Base-by-base conservation (phyloP, 176 grass and related monocot genomes). In the Tuctoria greenei region DNA sequence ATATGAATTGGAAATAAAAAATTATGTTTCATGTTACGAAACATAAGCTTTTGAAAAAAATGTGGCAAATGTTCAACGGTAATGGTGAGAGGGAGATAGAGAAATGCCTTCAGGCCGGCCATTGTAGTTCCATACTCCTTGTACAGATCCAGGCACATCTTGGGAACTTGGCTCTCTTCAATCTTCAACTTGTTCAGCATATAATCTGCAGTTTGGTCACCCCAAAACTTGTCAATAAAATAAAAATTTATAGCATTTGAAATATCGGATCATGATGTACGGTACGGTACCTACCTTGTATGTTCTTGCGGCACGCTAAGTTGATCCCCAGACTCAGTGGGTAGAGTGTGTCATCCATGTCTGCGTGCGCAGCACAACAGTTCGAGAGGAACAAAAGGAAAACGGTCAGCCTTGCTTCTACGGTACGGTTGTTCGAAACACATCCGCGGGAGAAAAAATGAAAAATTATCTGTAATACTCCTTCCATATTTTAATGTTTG, bases 331-430 rank as follows among this genome's bases (percentile, higher is more conserved):
- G 80, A 69, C 85, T 95, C 82, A 90, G 74, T 28, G 95, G 89
- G 82, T 95, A 99, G 16, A 99, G 77, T 12, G 95, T 99, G 57
- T 99, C 95, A 68, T 99, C 95, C 95, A 99, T 88, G 36, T 99
- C 95, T 98, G 85, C 36, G 71, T 8, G 79, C 27, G 27, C 9
- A 15, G 4, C 12, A 21, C 18, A 60, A 42, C 2, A 39, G 65
- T 73, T 28, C 60, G 23, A 55, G 13, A 59, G 42, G 3, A 60
- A 49, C 8, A 26, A 1, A 11, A 37, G 56, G 45, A 23, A 56
- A 16, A 37, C 31, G n/a, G 28, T 7, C 31, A 60, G 12, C 6
- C 14, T 26, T 10, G 44, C 15, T 34, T 60, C 6, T 12, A 23
- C 64, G 31, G 13, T 12, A 23, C 64, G 31, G 13, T 16, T 28